Conservation (phyloP, 139 green algal genomes). For the Microglena sp. region DNA sequence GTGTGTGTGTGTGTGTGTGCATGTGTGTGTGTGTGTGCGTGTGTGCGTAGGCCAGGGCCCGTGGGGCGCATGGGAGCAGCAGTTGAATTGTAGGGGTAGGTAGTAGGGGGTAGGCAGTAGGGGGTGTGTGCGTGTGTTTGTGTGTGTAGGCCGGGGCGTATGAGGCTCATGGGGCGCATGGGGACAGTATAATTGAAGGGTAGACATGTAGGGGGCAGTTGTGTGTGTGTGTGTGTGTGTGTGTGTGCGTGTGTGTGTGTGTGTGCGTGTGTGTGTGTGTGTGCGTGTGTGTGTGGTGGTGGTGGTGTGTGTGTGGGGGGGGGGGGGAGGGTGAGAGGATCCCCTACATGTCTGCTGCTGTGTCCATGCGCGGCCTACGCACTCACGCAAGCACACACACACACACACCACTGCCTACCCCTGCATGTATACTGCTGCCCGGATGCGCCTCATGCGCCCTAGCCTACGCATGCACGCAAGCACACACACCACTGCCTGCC, state of each 20-base stretch:
- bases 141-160: background rate
- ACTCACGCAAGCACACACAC: too few species aligned
- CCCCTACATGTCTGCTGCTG: background rate
- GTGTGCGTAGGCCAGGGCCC: background rate
- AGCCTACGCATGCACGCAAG: too few species aligned
- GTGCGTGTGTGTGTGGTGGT: background rate
- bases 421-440: too few species aligned
- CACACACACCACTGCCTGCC: too few species aligned
- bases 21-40: background rate
- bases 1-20: background rate
- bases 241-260: background rate
- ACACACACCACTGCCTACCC: too few species aligned
- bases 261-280: background rate
- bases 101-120: background rate
- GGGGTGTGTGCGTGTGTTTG: background rate
- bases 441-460: too few species aligned
- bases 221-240: background rate
- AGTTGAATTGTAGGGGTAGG: background rate
- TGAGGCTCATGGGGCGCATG: background rate
- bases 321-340: background rate
- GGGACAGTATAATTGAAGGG: background rate
- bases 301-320: background rate
- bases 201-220: background rate
- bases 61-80: background rate
- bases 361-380: background rate